Evolutionary conservation across 2,329 filamentous ascomycete genomes (phyloP), one percentile per base, ranked within the genome.

Genomic region (Phyllosticta citrichinensis): DNA sequence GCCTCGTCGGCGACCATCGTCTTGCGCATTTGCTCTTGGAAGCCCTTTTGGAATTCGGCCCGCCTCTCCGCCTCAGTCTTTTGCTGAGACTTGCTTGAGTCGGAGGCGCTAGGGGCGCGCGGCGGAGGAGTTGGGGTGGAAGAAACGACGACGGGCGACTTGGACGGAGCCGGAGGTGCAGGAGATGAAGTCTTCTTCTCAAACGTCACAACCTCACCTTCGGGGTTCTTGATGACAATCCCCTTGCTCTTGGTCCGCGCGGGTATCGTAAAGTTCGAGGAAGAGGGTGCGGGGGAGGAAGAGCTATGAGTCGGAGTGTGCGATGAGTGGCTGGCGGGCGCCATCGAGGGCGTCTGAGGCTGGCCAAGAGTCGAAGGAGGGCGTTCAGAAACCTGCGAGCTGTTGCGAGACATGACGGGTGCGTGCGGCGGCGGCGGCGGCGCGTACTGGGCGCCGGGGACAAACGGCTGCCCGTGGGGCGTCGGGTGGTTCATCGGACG

Each of bases 191-290:
- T 63, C 57, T 71, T 71, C 63, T 76, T 77, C 52, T 83, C 71
- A 78, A 89, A 77, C 80, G 82, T 80, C 67, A 97, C 79, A 30
- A 85, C 83, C 70, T 94, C 90, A 64, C 91, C 92, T 61, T 87
- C 82, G 30, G 87, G 82, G 69, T 91, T 89, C 80, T 91, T 95
- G 79, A 97, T 96, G 56, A 86, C 80, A 65, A 97, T 88, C 1
- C 87, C 86, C 55, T 85, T 86, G 74, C 84, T 91, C 79, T 87
- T 89, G 56, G 78, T 68, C 80, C 83, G 71, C 17, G 74, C 69
- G 10, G 87, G 86, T 63, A 84, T 83, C 63, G 87, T 81, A 64
- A 87, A 85, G 65, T 84, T 81, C 3, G 83, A 78, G 5, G 81
- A 80, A 64, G 83, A 83, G 40, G 84, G 80, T 24, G 81, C 83